Conservation (phyloP, 2,329 filamentous ascomycete species). For the Pseudogymnoascus sp. region DNA sequence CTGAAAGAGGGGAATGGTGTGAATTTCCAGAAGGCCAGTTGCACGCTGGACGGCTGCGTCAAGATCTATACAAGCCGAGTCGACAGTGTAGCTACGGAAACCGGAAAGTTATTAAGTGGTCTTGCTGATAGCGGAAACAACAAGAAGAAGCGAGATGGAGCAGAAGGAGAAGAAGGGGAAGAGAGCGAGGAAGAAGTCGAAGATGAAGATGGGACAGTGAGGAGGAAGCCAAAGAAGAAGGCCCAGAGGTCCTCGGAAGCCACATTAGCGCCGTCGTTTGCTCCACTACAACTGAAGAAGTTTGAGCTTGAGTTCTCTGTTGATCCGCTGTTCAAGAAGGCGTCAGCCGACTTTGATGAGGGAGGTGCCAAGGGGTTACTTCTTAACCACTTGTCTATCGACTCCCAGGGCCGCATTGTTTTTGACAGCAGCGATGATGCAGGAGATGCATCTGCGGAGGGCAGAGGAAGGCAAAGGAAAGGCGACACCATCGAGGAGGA, state of each 20-base stretch:
- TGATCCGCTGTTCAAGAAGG: constrained; percentile 98
- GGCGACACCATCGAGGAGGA: constrained; percentile 61
- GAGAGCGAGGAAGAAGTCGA: constrained; percentile 61
- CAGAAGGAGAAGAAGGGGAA: constrained; percentile 50
- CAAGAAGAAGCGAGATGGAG: constrained; percentile 66
- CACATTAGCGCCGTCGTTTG: constrained; percentile 85
- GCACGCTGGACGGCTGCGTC: constrained; percentile 93
- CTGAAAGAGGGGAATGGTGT: constrained; percentile 94
- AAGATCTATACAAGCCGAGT: constrained; percentile 99
- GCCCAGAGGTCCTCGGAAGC: constrained; percentile 77
- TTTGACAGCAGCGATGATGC: constrained; percentile 96
- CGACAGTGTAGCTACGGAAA: constrained; percentile 96
- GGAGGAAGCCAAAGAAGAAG: constrained; percentile 66
- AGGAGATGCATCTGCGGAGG: constrained; percentile 43
- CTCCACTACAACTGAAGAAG: constrained; percentile 87
- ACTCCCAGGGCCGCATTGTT: constrained; percentile 84
- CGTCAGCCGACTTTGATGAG: constrained; percentile 96
- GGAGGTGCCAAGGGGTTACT: constrained; percentile 92
- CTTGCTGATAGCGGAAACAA: constrained; percentile 76
- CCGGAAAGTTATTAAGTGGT: constrained; percentile 87
- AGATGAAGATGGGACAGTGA: constrained; percentile 45
- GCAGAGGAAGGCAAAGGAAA: constrained; percentile 24
- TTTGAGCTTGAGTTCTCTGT: constrained; percentile 96
- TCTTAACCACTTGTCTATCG: constrained; percentile 94
- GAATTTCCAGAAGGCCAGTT: constrained; percentile 98